phyloP scores from a whole-genome alignment of 1,284 basidiomycete species.

The Naganishia sp. region DNA sequence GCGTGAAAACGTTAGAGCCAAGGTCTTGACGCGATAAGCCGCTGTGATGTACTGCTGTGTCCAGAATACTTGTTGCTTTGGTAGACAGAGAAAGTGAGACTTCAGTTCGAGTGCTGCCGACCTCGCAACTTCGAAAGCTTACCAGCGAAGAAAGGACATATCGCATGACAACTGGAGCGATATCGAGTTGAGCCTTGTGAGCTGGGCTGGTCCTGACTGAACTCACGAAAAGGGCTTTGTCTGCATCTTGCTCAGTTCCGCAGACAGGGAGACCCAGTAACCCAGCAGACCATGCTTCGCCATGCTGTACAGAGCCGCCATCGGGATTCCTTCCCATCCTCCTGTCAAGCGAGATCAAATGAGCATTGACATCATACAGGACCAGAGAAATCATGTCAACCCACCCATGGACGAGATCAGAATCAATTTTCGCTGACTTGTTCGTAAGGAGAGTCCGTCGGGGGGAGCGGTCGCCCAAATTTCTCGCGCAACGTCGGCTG shows the following conservation, averaged over 20 bases:
- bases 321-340: conserved; percentile 35
- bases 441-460: no score
- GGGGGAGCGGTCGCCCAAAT: conserved; percentile 32
- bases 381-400: background rate
- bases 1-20: background rate
- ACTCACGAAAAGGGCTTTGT: conserved; percentile 35
- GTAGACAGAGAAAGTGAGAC: background rate
- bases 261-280: conserved; percentile 35
- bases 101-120: background rate
- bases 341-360: conserved; percentile 6
- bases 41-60: conserved; percentile 3
- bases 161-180: conserved; percentile 35
- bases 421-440: conserved; percentile 33
- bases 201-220: background rate
- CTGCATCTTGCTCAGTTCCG: conserved; percentile 27
- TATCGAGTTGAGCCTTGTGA: background rate
- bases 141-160: conserved; percentile 40
- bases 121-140: background rate
- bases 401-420: conserved; percentile 38
- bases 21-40: background rate
- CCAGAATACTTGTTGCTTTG: conserved; percentile 26
- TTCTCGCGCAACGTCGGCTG: conserved; percentile 34
- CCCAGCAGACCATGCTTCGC: conserved; percentile 38
- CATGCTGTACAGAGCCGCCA: conserved; percentile 33
- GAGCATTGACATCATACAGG: background rate